These are phyloP conservation scores for Sanguinoderma infundibulare DNA, from an alignment of 1,284 basidiomycete species.

Conservation along the genomic window DNA sequence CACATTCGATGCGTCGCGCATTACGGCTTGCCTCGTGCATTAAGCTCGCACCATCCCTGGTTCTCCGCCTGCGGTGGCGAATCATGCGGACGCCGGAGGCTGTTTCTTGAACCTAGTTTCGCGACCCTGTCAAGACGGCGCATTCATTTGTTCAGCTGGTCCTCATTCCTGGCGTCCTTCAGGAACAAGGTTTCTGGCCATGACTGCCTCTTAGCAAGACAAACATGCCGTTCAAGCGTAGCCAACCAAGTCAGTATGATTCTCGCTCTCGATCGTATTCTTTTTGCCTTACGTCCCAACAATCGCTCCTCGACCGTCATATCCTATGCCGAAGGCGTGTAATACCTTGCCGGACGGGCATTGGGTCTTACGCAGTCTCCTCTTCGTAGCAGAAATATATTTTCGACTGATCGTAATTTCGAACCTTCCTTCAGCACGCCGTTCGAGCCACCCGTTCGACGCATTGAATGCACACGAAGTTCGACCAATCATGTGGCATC, in stretches of 20 bases:
- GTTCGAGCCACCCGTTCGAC: neutral
- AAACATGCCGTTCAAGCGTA: neutral
- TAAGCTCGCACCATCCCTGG: neutral
- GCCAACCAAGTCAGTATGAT: neutral
- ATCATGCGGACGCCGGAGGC: neutral
- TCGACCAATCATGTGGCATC: neutral
- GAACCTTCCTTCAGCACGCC: neutral
- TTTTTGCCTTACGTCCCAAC: neutral
- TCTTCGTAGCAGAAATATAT: neutral
- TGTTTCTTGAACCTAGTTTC: neutral
- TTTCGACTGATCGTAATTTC: too few species aligned
- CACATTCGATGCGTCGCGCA: neutral
- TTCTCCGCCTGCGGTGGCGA: neutral
- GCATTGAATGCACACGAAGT: neutral
- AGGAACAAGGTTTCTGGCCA: neutral
- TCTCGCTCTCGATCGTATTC: slow-evolving; percentile 1
- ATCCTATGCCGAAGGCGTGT: neutral
- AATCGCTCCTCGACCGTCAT: neutral
- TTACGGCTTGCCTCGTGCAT: neutral
- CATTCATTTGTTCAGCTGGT: neutral
- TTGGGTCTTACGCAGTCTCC: neutral
- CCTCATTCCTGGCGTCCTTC: neutral
- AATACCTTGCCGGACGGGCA: neutral
- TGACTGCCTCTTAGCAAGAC: too few species aligned
- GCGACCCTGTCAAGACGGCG: neutral